A percentile compares a stretch with the other conserved stretches of the same genome.
Conservation (phyloP, 1,284 basidiomycete species). For the Cystobasidium sp. region DNA sequence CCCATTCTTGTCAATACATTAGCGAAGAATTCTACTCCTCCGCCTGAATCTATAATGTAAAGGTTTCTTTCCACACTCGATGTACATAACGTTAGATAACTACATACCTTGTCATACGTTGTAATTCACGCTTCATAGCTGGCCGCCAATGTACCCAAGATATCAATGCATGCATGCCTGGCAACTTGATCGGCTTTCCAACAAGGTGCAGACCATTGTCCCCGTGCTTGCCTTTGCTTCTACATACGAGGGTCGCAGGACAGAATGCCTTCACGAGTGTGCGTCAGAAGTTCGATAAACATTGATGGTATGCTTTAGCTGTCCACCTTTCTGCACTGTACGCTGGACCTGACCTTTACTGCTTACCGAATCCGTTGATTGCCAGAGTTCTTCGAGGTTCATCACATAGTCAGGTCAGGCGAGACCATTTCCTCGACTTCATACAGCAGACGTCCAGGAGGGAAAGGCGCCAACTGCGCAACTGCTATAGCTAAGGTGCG, state of each 20-base stretch:
- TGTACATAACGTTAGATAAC: no score
- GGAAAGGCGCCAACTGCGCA: constrained; percentile 63
- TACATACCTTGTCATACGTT: no score
- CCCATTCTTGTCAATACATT: neutral
- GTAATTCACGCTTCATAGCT: no score
- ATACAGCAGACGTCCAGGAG: constrained; percentile 54
- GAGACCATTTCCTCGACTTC: constrained; percentile 60
- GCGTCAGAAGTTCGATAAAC: constrained; percentile 58
- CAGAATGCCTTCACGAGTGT: constrained; percentile 27
- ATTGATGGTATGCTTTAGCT: constrained; percentile 46
- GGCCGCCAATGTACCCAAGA: no score
- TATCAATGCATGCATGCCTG: no score
- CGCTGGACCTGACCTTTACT: neutral
- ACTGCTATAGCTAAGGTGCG: constrained; percentile 56
- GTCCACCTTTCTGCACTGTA: constrained; percentile 3
- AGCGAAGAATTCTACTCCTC: no score
- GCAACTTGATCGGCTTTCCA: neutral
- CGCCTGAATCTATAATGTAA: no score
- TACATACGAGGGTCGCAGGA: neutral
- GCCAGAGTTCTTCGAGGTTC: constrained; percentile 60
- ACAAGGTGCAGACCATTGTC: neutral
- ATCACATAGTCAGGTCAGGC: constrained; percentile 59
- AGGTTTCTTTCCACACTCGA: no score
- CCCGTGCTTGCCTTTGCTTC: neutral
- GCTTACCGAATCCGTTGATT: constrained; percentile 45